Conservation (phyloP, 192 early-diverging fungal genomes). For the Rhizoclosmatium sp. region DNA sequence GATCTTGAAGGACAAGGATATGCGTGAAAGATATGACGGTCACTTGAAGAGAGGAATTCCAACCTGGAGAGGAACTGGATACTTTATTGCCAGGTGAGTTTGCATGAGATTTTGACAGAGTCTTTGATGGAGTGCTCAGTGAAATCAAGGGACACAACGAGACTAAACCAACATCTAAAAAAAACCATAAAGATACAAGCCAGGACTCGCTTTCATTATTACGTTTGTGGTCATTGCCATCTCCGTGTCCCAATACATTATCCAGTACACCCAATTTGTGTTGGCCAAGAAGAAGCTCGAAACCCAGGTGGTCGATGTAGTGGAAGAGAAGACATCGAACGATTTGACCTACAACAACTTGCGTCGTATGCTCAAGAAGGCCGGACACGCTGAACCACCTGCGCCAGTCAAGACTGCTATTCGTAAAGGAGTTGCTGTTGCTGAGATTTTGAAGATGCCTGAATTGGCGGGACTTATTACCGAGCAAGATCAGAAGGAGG, state of each 20-base stretch:
- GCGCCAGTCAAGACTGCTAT: slow-evolving; percentile 36
- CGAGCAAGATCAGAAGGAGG: slow-evolving; percentile 4
- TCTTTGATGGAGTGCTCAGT: too few relatives aligned
- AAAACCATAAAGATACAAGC: slow-evolving; percentile 46
- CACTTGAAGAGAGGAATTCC: slow-evolving; percentile 58
- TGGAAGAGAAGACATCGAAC: slow-evolving; percentile 18
- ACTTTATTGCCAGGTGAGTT: slow-evolving; percentile 36
- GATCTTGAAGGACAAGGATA: slow-evolving; percentile 50
- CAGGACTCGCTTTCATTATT: slow-evolving; percentile 44
- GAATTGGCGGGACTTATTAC: slow-evolving; percentile 16
- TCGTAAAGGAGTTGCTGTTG: slow-evolving; percentile 29
- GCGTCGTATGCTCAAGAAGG: slow-evolving; percentile 36
- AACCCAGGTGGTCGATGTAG: background rate
- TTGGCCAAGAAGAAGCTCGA: slow-evolving; percentile 42
- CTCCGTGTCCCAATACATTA: slow-evolving; percentile 51
- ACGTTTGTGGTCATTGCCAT: slow-evolving; percentile 48
- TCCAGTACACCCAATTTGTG: slow-evolving; percentile 38
- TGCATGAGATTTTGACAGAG: too few relatives aligned
- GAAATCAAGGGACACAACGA: too few relatives aligned
- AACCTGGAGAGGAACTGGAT: slow-evolving; percentile 54
- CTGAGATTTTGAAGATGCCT: slow-evolving; percentile 42
- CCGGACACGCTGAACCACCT: slow-evolving; percentile 30
- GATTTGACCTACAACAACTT: slow-evolving; percentile 32
- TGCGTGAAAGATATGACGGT: slow-evolving; percentile 54
- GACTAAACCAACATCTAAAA: too few relatives aligned